Evolutionary conservation across 352 stramenopile species (phyloP), one percentile per base, ranked within the genome.

Genomic region (Phytophthora ramorum): DNA sequence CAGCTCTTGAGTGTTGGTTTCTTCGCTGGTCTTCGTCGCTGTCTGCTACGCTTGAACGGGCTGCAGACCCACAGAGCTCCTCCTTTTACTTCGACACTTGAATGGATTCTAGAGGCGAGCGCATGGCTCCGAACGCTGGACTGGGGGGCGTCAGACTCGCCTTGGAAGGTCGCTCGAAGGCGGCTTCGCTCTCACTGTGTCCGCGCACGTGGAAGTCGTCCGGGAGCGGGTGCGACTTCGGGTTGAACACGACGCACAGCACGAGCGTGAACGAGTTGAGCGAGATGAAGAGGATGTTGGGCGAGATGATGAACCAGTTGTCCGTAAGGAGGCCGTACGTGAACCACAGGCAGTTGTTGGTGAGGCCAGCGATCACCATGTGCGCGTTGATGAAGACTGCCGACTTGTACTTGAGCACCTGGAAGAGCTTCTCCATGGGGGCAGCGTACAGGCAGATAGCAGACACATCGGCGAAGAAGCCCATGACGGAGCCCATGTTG

Each of bases 261-360:
- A 71, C 49, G 13, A 71, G 41, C 28, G 51, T 63, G n/a, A 52
- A 48, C 34, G 45, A 52, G 17, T 52, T 48, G 26, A 69, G 51
- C 54, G 57, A 44, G 37, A 64, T 35, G 45, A 60, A 62, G 17
- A 75, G 48, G 3, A 71, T 51, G 50, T 65, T 69, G 43, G 58
- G 49, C 26, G 51, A 35, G 58, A 63, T 54, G 24, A 70, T 66
- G 51, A 76, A 69, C 50, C 58, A 59, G 44, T 75, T 75, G 32
- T 4, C 24, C 16, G 62, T 58, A 13, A 73, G 37, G 3, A 68
- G 9, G 7, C 64, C 58, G 58, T 68, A 73, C 7, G 52, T 50
- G 45, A 73, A 63, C 58, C 64, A 83, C 5, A 76, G 41, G 13
- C 34, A 50, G 48, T 74, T 81, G 64, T 80, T 86, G 49, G 78